A percentile compares a stretch with the other conserved stretches of the same genome.
Evolutionary conservation across 2,329 filamentous ascomycete genomes (phyloP).

Genomic region (Microthyrium microscopicum): DNA sequence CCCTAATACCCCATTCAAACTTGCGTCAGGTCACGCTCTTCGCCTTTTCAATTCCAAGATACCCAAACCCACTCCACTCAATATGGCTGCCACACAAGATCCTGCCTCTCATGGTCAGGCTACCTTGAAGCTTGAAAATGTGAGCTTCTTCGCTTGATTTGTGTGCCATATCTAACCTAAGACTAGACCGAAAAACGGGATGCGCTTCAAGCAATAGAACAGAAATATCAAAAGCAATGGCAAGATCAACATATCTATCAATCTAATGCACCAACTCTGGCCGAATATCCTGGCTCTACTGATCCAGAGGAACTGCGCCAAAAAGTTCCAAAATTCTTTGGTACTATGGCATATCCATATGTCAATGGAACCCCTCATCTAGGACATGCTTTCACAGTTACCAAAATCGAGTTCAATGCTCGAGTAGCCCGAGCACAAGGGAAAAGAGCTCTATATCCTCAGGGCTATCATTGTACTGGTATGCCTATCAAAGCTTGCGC

Average conservation of each 20-base stretch:
- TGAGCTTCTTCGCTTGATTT: conserved; percentile 10
- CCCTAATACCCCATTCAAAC: background rate
- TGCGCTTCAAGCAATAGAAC: conserved; percentile 64
- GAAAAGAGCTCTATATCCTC: conserved; percentile 71
- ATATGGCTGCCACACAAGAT: too few relatives aligned
- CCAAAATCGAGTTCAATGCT: conserved; percentile 82
- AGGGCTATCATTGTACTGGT: conserved; percentile 90
- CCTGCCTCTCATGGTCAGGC: conserved; percentile 38
- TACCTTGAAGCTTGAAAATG: conserved; percentile 49
- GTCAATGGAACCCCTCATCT: conserved; percentile 45
- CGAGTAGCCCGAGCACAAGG: conserved; percentile 84
- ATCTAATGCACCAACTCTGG: conserved; percentile 62
- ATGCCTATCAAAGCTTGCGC: conserved; percentile 97
- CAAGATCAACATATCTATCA: conserved; percentile 64
- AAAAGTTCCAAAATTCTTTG: conserved; percentile 83
- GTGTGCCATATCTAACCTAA: background rate
- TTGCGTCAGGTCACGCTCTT: conserved; percentile 5
- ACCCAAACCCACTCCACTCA: conserved; percentile 33
- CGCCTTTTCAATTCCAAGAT: conserved; percentile 25
- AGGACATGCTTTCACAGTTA: conserved; percentile 85
- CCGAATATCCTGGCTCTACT: conserved; percentile 59
- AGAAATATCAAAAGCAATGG: conserved; percentile 84
- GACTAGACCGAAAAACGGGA: conserved; percentile 65
- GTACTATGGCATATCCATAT: conserved; percentile 20
- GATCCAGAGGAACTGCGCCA: conserved; percentile 58